Conservation (phyloP, 2,329 filamentous ascomycete genomes). For the Xylariales sp. region DNA sequence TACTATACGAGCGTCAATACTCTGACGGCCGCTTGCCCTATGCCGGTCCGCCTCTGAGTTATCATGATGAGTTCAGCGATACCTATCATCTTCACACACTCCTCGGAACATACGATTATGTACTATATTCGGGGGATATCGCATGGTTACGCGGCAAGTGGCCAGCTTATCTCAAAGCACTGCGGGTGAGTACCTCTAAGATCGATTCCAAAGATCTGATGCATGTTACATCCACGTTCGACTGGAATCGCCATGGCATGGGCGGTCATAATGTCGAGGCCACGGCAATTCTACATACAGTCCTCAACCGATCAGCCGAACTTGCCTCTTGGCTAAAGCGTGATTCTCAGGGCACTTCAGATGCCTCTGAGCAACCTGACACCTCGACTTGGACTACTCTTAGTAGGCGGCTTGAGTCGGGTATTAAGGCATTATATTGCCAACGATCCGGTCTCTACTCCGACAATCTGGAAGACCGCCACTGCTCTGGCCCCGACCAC, state of each 20-base stretch:
- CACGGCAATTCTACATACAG: constrained; percentile 48
- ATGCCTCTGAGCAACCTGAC: background rate
- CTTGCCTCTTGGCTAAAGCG: constrained; percentile 42
- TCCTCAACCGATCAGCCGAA: constrained; percentile 40
- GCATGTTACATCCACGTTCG: constrained; percentile 42
- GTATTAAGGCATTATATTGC: constrained; percentile 20
- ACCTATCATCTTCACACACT: constrained; percentile 51
- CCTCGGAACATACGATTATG: constrained; percentile 52
- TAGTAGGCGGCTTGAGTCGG: constrained; percentile 13
- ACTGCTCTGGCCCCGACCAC: constrained; percentile 24
- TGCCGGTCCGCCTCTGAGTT: constrained; percentile 38
- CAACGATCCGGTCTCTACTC: constrained; percentile 13
- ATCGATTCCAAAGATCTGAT: constrained; percentile 36
- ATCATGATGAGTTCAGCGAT: constrained; percentile 26
- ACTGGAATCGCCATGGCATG: constrained; percentile 48
- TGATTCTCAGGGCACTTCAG: constrained; percentile 2
- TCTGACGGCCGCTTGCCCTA: constrained; percentile 43
- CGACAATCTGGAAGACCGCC: constrained; percentile 13
- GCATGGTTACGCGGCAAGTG: constrained; percentile 28
- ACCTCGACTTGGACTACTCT: constrained; percentile 13
- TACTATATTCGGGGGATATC: constrained; percentile 47
- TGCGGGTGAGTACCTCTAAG: constrained; percentile 28
- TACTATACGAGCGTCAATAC: constrained; percentile 41
- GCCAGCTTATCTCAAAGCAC: constrained; percentile 26
- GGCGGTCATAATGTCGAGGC: constrained; percentile 48